Base-by-base conservation (phyloP, 2,329 filamentous ascomycete genomes). In the Cladobotryum mycophilum region DNA sequence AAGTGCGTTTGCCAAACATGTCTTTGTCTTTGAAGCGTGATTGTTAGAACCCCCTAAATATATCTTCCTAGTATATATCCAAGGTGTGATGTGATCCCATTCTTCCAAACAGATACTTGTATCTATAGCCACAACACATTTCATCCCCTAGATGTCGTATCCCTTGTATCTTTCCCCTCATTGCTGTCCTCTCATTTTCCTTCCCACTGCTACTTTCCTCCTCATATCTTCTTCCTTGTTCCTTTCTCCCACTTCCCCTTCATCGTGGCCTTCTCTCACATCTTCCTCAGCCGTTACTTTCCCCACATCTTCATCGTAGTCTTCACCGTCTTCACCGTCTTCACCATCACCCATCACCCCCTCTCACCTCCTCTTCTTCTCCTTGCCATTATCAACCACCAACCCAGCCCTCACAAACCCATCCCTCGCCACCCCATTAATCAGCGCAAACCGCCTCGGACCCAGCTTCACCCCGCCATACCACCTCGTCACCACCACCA, bases 401-500 rank as follows among this genome's bases (percentile, higher is more conserved):
- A 88, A 81, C 0, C 86, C 88, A 1, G 86, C 89, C 63, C 81
- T 81, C 9, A 96, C 80, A 56, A 97, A 77, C 1, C 86, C 88
- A 70, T 96, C 90, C 61, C 91, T 80, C 7, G 90, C 91, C 8
- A 84, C 88, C 49, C 81, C 79, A 65, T 96, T 96, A 64, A 99
- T 97, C 49, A 96, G 75, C 12, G 89, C 82, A 65, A 99, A 99
- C 56, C 93, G 76, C 66, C 91, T 86, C 45, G 92, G 91, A 0
- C 93, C 93, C 42, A 99, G 70, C 60, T 90, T 86, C 52, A 95
- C 80, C 1, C 93, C 93, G 4, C 93, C 93, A 68, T 95, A 99
- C 93, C 93, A 99, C 55, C 93, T 75, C 37, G 88, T 90, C 25
- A 99, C 92, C 3, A 99, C 86, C 0, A 99, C 89, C 73, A 97